Evolutionary conservation across 768 basidiomycete species (phyloP), one percentile per base, ranked within the genome.

Genomic region (Suillus placidus): DNA sequence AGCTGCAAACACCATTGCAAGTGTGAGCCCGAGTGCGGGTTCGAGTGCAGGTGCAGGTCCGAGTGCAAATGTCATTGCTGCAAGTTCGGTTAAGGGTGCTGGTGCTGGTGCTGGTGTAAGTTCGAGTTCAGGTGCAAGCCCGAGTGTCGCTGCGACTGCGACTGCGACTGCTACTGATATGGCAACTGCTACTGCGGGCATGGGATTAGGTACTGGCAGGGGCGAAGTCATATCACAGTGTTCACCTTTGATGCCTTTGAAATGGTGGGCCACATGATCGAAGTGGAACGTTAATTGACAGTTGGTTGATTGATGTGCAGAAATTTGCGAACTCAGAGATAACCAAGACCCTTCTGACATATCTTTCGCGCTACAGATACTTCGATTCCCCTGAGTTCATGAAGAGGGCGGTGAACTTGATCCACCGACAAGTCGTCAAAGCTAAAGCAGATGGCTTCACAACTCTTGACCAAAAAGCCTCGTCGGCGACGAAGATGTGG

Each of bases 231-330:
- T 88, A 68, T n/a, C n/a, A 94, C 93, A 45, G 85, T 90, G 74
- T 96, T 97, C 79, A 93, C 93, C 4, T 95, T 99, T 74, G 91
- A 94, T 71, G 87, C 89, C 35, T 97, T 95, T 70, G 94, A 99
- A 79, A 83, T 85, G 83, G 97, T 95, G 69, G 65, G 82, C 82
- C 60, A 70, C 71, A 40, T 60, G 66, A 37, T 67, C 60, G 45
- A 63, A 68, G 66, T 62, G 52, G 57, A 54, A 57, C 18, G 2
- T 69, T 70, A 60, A 72, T 66, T 65, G 56, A 74, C 64, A 61
- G 52, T 30, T 60, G 56, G 45, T 32, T 61, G 65, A 72, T 67
- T 65, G 65, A 66, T 62, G 61, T 37, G 32, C 72, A 99, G 97
- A 90, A 89, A 87, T 97, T 98, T 72, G 95, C 94, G 1, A 85